These are phyloP conservation scores for Micromonas pusilla DNA, from an alignment of 139 green algal genomes.

Conservation along the genomic window DNA sequence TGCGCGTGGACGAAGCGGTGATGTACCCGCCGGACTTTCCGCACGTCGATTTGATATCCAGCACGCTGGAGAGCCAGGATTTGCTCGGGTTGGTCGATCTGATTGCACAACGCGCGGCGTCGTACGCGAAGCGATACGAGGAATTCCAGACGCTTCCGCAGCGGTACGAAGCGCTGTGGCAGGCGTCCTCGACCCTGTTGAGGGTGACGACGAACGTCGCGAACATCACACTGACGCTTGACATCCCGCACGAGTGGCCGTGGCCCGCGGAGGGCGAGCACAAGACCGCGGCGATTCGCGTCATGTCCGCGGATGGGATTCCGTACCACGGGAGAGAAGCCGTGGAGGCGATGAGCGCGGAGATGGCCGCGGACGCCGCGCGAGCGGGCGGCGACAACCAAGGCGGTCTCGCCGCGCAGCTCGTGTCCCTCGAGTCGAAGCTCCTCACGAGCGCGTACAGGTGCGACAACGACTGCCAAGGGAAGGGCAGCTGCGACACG, in stretches of 20 bases:
- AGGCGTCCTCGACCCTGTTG: neutral
- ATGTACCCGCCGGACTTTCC: constrained; percentile 5
- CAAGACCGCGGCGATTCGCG: neutral
- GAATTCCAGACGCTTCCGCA: neutral
- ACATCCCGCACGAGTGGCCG: constrained; percentile 16
- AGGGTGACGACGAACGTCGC: neutral
- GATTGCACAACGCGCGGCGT: neutral
- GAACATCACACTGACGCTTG: neutral
- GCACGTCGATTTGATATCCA: neutral
- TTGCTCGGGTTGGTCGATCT: neutral
- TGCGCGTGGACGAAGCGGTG: neutral
- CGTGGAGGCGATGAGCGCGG: neutral
- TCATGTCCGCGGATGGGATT: constrained; percentile 13
- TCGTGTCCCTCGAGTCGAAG: neutral
- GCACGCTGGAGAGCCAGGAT: constrained; percentile 2
- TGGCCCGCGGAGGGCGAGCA: neutral
- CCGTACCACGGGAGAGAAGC: constrained; percentile 11
- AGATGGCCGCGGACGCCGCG: neutral
- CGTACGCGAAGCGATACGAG: constrained; percentile 5
- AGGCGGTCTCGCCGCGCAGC: neutral
- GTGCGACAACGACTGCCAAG: constrained; percentile 22
- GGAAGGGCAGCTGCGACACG: constrained; percentile 7
- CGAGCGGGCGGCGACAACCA: neutral
- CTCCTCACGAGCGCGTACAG: neutral
- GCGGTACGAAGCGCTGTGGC: neutral